Base-by-base conservation (phyloP, 179 eudicot species). In the Sideroxylon spinosum region DNA sequence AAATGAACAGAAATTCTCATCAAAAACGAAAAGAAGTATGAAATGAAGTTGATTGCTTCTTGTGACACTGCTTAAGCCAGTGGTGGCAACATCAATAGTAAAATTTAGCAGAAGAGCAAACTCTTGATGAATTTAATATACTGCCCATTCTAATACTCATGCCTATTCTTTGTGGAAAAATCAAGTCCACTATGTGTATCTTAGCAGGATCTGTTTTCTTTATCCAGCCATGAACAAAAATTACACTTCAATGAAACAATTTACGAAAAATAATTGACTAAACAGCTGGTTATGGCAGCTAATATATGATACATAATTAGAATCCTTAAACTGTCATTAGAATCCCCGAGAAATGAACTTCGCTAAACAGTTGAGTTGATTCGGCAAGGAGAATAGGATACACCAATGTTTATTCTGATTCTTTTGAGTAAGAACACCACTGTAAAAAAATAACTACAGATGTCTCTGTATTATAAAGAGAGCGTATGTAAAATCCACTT, bases 1-100 rank as follows among this genome's bases (percentile, higher is more conserved):
- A 77, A 63, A 78, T 77, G 29, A 49, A 79, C 68, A 79, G 23
- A 59, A 44, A 29, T 13, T 50, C 75, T 14, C 23, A 59, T 10
- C 14, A 46, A 7, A 44, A 20, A 10, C 2, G 14, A 52, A 6
- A 71, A 46, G 37, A 52, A 74, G n/a, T 17, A 25, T 20, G 17
- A 70, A 17, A 59, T 68, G 32, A 19, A 71, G 61, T 20, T 46
- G 25, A 78, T 22, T 25, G 50, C 61, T 70, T 26, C 22, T 32
- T 6, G n/a, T 11, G 23, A 55, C 76, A 71, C 22, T 23, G 25
- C 49, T 26, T n/a, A 17, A 60, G 3, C 16, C 16, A 14, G 56
- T 26, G 20, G 52, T 55, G 14, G 57, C 50, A 44, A 55, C 22
- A 22, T 49, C 29, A 16, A 11, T n/a, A 56, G 6, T 37, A 37